Evolutionary conservation across 176 grass and related monocot genomes (phyloP).

Genomic region (Carex littledalei): DNA sequence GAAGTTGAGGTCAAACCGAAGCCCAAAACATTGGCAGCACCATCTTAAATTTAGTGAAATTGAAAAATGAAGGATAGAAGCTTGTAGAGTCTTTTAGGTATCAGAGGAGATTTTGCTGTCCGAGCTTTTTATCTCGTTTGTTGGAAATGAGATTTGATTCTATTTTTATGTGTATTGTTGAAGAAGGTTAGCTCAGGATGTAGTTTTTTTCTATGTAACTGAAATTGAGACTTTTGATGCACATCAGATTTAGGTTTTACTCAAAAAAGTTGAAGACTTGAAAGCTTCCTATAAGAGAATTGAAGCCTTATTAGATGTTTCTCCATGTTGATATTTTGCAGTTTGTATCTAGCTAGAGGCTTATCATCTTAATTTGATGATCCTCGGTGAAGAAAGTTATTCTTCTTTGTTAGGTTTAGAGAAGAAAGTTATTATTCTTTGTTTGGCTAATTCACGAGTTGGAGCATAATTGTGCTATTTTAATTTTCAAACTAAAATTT

Average conservation of each 20-base stretch:
- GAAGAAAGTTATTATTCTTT: neutral
- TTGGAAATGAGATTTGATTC: neutral
- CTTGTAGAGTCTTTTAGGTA: conserved; percentile 18
- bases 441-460: neutral
- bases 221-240: neutral
- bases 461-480: neutral
- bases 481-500: neutral
- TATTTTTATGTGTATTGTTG: neutral
- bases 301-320: neutral
- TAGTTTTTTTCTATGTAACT: neutral
- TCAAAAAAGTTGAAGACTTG: neutral
- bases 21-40: conserved; percentile 63
- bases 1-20: conserved; percentile 98
- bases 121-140: neutral
- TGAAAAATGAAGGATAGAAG: neutral
- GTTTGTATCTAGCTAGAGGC: neutral
- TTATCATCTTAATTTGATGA: neutral
- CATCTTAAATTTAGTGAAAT: conserved; percentile 31
- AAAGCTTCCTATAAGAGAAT: neutral
- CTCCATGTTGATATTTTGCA: neutral
- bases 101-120: conserved; percentile 4
- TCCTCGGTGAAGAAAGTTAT: neutral
- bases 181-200: neutral
- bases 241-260: neutral
- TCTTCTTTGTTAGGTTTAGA: neutral